Evolutionary conservation across 2,329 filamentous ascomycete species (phyloP).

Genomic region (Huntiella bhutanensis): DNA sequence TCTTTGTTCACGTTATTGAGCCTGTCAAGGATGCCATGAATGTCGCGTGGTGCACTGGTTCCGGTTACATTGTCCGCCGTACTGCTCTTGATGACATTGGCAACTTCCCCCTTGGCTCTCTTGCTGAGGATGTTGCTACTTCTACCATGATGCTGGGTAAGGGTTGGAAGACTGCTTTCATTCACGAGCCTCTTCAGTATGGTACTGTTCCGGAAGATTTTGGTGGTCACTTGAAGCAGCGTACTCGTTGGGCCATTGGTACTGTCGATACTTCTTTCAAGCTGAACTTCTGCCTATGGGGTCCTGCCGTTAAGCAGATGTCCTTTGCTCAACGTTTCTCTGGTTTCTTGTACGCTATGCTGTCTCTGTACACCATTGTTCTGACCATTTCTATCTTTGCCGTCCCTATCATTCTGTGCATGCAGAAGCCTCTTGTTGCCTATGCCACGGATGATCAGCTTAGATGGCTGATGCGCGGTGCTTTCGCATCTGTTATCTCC

Average conservation of each 20-base stretch:
- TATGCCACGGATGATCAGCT: slow-evolving; percentile 33
- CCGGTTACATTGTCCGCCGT: slow-evolving; percentile 41
- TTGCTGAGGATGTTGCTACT: slow-evolving; percentile 41
- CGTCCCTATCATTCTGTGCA: slow-evolving; percentile 38
- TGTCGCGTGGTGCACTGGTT: slow-evolving; percentile 46
- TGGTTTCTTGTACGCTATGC: slow-evolving; percentile 36
- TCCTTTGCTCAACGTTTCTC: slow-evolving; percentile 37
- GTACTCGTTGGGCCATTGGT: slow-evolving; percentile 35
- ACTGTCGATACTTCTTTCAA: slow-evolving; percentile 41
- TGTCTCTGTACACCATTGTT: slow-evolving; percentile 36
- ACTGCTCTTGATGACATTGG: slow-evolving; percentile 40
- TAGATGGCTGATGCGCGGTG: slow-evolving; percentile 37
- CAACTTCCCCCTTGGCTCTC: slow-evolving; percentile 38
- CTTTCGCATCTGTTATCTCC: slow-evolving; percentile 29
- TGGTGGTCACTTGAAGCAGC: slow-evolving; percentile 35
- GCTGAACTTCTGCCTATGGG: slow-evolving; percentile 39
- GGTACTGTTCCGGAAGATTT: slow-evolving; percentile 40
- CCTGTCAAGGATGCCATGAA: slow-evolving; percentile 31
- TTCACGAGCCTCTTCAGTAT: slow-evolving; percentile 40
- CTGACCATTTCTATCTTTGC: slow-evolving; percentile 35
- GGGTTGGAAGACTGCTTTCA: slow-evolving; percentile 43
- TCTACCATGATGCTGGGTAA: slow-evolving; percentile 38
- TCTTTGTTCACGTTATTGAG: slow-evolving; percentile 36
- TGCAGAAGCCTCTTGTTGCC: slow-evolving; percentile 37
- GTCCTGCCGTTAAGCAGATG: slow-evolving; percentile 33